Base-by-base conservation (phyloP, 78 protist species). In the Dictyostelium brefeldianum region DNA sequence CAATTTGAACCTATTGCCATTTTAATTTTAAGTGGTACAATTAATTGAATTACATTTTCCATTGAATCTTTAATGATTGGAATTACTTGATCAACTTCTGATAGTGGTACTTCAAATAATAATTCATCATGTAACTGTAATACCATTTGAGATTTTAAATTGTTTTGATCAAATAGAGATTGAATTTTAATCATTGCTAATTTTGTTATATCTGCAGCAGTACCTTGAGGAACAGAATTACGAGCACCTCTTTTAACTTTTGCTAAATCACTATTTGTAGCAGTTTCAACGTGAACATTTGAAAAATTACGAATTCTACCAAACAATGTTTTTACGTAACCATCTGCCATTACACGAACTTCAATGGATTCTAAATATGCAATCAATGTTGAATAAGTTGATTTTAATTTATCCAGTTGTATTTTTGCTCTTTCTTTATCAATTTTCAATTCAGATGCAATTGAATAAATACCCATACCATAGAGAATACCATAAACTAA, bases 121-220 rank as follows among this genome's bases (percentile, higher is more conserved):
- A 95, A 78, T 92, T 95, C 97, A 71, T 95, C 97, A 46, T 95
- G 97, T 14, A 95, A 14, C 78, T 95, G 97, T 1, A 92, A n/a
- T 22, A 92, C 74, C 75, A 95, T 53, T 41, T 47, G 29, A 17
- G 78, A 65, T 10, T 51, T 56, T 3, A 81, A 4, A 25, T 62
- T 9, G 3, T 31, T n/a, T 81, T 91, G 69, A 17, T 36, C 47
- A 22, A 91, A 57, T 50, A 22, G 20, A 15, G 57, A 12, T 22
- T 91, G 83, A 54, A 87, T 36, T 25, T 53, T 15, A 10, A 95
- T 50, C 97, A 95, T 95, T 46, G 94, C 97, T 25, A 48, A 25
- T 82, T 95, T 95, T 25, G 83, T 53, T 1, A 95, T 77, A 80
- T 95, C 97, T 0, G 97, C 97, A 10, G 96, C 97, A n/a, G 97